Evolutionary conservation across 192 early-diverging fungal genomes (phyloP), one percentile per base, ranked within the genome.

Genomic region (Kappamyces sp.): DNA sequence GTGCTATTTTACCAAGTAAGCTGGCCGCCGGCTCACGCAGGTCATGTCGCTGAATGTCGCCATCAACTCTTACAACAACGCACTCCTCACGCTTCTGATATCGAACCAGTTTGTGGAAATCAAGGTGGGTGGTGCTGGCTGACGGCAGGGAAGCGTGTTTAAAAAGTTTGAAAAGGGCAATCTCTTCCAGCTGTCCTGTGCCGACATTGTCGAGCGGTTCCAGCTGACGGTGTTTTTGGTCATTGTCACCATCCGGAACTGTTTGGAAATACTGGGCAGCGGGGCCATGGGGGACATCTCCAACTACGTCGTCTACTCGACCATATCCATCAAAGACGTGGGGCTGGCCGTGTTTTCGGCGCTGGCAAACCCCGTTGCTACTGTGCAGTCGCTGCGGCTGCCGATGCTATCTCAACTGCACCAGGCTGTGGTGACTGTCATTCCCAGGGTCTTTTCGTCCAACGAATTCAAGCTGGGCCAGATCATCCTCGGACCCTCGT

Each of bases 61-160:
- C 2, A 87, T 96, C 60, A 99, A 99, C 69, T 91, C 88, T 9
- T 94, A 96, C 62, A 91, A 90, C 57, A 94, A 96, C 68, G 90
- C 90, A 4, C 70, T 99, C 29, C 68, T 99, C 34, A 89, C 93
- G n/a, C 64, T 99, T 36, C 77, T 99, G 22, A 83, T 99, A 39
- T 89, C 86, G 36, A 97, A 97, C 62, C 96, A 97, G 73, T 99
- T 99, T 81, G 90, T 93, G 5, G 96, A 99, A 64, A 94, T 99
- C 68, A 99, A 99, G 47, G 54, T 55, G 45, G 2, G 29, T 8
- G 5, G 43, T n/a, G 12, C 12, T 11, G 40, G 7, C 22, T 38
- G 32, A 38, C 32, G 4, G 1, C 45, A 55, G 62, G 85, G 90
- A 57, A 87, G 84, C 42, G 96, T 99, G 4, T 99, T 97, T 58